Percentiles rank a stretch among this genome's conserved stretches.
These are phyloP conservation scores for Penicillium chermesinum DNA, from an alignment of 495 filamentous ascomycete species.

Conservation along the genomic window DNA sequence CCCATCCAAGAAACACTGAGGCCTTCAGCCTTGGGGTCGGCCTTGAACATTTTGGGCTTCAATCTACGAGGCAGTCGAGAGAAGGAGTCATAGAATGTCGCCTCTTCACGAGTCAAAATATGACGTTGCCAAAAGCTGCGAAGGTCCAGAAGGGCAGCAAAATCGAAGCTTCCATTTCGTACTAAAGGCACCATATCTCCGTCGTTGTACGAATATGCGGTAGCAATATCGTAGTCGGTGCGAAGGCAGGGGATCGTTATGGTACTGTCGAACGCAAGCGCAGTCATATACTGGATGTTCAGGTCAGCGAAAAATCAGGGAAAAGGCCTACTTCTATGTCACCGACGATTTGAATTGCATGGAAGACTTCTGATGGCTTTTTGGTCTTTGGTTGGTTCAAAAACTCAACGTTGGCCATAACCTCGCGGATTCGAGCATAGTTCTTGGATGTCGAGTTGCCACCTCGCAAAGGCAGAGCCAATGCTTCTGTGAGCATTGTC, in stretches of 20 bases:
- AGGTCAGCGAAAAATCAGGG: background rate
- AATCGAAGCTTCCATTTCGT: constrained; percentile 4
- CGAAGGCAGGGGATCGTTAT: constrained; percentile 24
- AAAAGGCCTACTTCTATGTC: background rate
- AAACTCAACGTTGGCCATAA: constrained; percentile 15
- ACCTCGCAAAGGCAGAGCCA: constrained; percentile 4
- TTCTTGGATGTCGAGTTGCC: constrained; percentile 18
- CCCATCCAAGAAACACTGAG: constrained; percentile 31
- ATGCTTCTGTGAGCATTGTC: constrained; percentile 23
- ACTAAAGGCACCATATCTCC: constrained; percentile 8
- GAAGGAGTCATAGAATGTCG: constrained; percentile 24
- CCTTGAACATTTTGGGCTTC: constrained; percentile 17
- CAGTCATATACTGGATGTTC: constrained; percentile 22
- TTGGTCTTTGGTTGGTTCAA: constrained; percentile 17
- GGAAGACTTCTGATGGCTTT: constrained; percentile 20
- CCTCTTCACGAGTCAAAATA: constrained; percentile 19
- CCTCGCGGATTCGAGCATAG: constrained; percentile 14
- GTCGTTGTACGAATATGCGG: constrained; percentile 20
- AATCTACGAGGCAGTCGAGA: constrained; percentile 3
- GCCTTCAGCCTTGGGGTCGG: background rate
- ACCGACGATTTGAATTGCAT: constrained; percentile 30
- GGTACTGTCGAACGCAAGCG: constrained; percentile 21
- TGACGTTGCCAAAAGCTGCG: constrained; percentile 39
- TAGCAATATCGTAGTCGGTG: constrained; percentile 27
- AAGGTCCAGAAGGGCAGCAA: constrained; percentile 25